Evolutionary conservation across 2,329 filamentous ascomycete genomes (phyloP), one percentile per base, ranked within the genome.

Genomic region (Fusarium sp.): DNA sequence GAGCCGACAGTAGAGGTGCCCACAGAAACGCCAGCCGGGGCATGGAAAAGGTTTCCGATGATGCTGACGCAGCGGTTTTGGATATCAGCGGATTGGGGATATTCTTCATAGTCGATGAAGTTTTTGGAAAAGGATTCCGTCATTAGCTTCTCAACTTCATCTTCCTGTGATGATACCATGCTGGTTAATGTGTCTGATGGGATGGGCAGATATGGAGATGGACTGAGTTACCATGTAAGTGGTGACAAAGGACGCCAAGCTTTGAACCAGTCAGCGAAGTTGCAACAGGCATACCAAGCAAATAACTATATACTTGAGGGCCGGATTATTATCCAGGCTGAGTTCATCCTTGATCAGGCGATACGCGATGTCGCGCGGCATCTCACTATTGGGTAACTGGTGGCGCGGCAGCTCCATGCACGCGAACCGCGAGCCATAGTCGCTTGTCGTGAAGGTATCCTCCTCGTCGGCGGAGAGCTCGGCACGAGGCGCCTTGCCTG

Each of bases 71-170:
- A 97, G 77, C 95, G 93, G 87, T 95, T 97, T 85, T 98, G 95
- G 81, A 95, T 94, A 77, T 95, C 93, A 65, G 93, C 93, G 1
- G 91, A 91, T 80, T 94, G 92, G 1, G 93, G 93, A 80, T 95
- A 95, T 82, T 95, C 93, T 81, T 95, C 93, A 82, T 95, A 95
- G 81, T 95, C 93, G 83, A 95, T 95, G 83, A 98, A 98, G 88
- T 98, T 98, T 85, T 98, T 98, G 82, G 93, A 91, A 82, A 98
- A 94, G 59, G 93, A 90, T 73, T 98, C 94, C 76, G 91, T 86
- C 95, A 98, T 98, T 83, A 98, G 93, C 84, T 97, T 95, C 85
- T 98, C 95, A 29, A 93, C 95, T 84, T 98, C 95, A 40, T 97
- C 94, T 86, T 98, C 95, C 93, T 94, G 36, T 25, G 8, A 13